phyloP scores from a whole-genome alignment of 2,329 filamentous ascomycete genomes.

The Raffaelea arxii region DNA sequence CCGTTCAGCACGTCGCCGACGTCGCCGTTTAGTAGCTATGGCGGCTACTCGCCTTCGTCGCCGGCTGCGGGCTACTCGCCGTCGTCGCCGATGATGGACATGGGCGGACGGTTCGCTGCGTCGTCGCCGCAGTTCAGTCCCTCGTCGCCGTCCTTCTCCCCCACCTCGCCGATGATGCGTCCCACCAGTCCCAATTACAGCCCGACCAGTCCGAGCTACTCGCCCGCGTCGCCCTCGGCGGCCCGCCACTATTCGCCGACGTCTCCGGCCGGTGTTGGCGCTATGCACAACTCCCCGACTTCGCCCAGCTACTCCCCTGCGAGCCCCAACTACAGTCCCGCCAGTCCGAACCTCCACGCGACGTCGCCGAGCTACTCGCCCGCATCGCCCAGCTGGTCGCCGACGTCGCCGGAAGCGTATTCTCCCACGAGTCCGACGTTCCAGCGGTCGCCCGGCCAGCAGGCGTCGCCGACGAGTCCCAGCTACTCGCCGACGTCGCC shows the following conservation, averaged over 20 bases:
- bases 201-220: conserved; percentile 57
- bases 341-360: conserved; percentile 46
- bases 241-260: conserved; percentile 55
- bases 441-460: conserved; percentile 42
- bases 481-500: conserved; percentile 60
- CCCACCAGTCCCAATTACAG: conserved; percentile 51
- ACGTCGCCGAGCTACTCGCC: conserved; percentile 57
- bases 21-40: conserved; percentile 50
- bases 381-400: conserved; percentile 68
- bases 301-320: conserved; percentile 65
- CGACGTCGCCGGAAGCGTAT: conserved; percentile 58
- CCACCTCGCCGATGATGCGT: conserved; percentile 49
- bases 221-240: conserved; percentile 49
- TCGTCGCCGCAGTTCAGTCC: conserved; percentile 55
- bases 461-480: conserved; percentile 55
- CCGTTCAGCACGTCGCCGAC: conserved; percentile 66
- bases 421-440: conserved; percentile 55
- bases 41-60: conserved; percentile 67
- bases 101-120: conserved; percentile 38
- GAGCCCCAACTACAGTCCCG: conserved; percentile 63
- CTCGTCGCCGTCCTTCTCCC: conserved; percentile 54
- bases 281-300: conserved; percentile 62
- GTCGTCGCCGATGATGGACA: conserved; percentile 57
- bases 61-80: conserved; percentile 68
- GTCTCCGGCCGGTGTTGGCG: no score